phyloP scores from a whole-genome alignment of 2,329 filamentous ascomycete genomes.

The Anisogramma anomala region DNA sequence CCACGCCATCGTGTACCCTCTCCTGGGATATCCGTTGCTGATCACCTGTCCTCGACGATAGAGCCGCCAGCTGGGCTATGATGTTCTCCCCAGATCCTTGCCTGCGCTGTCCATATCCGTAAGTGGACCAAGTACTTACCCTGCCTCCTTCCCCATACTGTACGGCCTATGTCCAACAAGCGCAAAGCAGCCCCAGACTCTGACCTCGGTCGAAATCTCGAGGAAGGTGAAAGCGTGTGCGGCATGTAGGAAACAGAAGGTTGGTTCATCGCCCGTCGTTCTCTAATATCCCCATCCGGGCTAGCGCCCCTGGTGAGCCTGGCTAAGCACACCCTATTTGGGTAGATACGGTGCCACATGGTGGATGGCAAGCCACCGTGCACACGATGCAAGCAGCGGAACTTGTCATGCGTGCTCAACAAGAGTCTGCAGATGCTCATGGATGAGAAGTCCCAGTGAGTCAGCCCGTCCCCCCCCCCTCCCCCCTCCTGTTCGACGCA shows the following conservation, averaged over 20 bases:
- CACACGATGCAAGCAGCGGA: constrained; percentile 26
- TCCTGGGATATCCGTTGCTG: neutral
- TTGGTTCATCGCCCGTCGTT: constrained; percentile 10
- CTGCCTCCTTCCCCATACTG: neutral
- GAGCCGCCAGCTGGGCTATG: constrained; percentile 8
- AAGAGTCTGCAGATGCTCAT: constrained; percentile 32
- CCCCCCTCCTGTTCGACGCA: too few relatives aligned
- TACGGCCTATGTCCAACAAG: constrained; percentile 1
- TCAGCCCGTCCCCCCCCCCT: neutral
- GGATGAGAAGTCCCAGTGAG: constrained; percentile 29
- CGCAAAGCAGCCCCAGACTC: constrained; percentile 1
- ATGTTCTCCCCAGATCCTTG: constrained; percentile 4
- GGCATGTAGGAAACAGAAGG: constrained; percentile 31
- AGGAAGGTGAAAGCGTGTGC: constrained; percentile 31
- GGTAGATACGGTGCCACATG: constrained; percentile 31
- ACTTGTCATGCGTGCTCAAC: constrained; percentile 28
- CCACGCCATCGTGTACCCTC: constrained; percentile 1
- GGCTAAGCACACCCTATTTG: neutral
- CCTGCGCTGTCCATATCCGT: neutral
- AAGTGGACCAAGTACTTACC: constrained; percentile 2
- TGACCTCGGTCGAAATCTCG: constrained; percentile 22
- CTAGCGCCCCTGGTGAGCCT: too few relatives aligned
- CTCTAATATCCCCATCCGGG: neutral
- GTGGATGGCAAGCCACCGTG: constrained; percentile 29
- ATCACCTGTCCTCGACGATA: neutral